phyloP scores from a whole-genome alignment of 2,329 filamentous ascomycete genomes.

The Fusarium beomiforme region DNA sequence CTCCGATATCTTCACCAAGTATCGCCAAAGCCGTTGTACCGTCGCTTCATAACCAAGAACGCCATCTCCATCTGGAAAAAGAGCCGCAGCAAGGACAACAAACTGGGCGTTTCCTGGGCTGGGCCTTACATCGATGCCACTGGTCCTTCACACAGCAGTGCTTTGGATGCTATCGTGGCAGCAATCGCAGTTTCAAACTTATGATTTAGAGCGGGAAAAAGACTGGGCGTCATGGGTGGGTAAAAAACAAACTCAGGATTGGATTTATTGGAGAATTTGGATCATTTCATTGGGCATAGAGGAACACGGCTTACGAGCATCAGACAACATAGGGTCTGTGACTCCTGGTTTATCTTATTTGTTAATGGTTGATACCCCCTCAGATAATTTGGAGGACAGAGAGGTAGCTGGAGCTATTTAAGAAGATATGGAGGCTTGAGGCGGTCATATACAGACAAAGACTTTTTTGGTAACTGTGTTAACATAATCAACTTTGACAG shows the following conservation, averaged over 20 bases:
- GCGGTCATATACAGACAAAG: not conserved
- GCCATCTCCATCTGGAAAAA: constrained; percentile 73
- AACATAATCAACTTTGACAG: constrained; percentile 11
- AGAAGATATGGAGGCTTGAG: constrained; percentile 1
- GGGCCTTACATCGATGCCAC: constrained; percentile 64
- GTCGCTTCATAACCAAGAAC: constrained; percentile 66
- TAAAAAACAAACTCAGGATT: constrained; percentile 12
- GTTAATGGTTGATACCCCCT: constrained; percentile 42
- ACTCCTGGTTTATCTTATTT: constrained; percentile 31
- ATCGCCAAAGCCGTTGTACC: constrained; percentile 60
- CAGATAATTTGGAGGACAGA: constrained; percentile 22
- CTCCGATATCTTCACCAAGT: constrained; percentile 65
- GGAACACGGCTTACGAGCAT: constrained; percentile 13
- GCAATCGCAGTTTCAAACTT: constrained; percentile 56
- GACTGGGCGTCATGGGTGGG: constrained; percentile 17
- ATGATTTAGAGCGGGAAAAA: not conserved
- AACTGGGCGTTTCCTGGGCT: constrained; percentile 72
- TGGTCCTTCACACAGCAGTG: constrained; percentile 71
- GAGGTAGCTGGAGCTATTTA: constrained; percentile 6
- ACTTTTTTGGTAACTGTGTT: constrained; percentile 12
- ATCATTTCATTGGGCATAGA: constrained; percentile 25
- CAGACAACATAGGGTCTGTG: constrained; percentile 14
- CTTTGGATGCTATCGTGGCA: constrained; percentile 73
- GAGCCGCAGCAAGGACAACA: constrained; percentile 59
- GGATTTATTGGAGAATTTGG: constrained; percentile 31